Base-by-base conservation (phyloP, 805 yeast genomes). In the Metschnikowia vanudenii region DNA sequence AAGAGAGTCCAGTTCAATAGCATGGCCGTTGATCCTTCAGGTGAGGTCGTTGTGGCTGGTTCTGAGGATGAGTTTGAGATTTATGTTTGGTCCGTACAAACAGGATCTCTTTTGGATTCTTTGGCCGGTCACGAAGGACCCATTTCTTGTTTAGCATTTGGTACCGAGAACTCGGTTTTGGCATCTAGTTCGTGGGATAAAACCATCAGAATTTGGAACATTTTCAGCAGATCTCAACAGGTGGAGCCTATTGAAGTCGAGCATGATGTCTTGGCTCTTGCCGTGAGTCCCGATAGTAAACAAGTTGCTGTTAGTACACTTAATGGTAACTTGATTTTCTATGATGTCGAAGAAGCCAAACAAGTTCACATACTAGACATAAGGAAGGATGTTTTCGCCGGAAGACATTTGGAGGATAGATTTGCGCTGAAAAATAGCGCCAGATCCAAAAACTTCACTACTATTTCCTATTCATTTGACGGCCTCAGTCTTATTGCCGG, bases 171-270 rank as follows among this genome's bases (percentile, higher is more conserved):
- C 50, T 73, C 82, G 3, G 74, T 82, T 12, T 74, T 94, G 47
- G 97, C 96, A 3, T 83, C 94, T 47, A 95, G 96, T 1, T 85
- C 96, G 18, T 94, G 99, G 99, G 99, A 94, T 68, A 87, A 86
- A 56, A 91, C 98, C 4, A 84, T 91, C 14, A 76, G 99, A 55
- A 75, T 94, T 10, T 94, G 99, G 99, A 85, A 83, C 60, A 81
- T 94, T 39, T 94, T 92, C 65, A 85, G 91, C 12, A 80, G 99
- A 59, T 74, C 88, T 0, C 92, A 86, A 57, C 82, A 80, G 40
- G 94, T 88, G 41, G 99, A 94, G 68, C 98, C 98, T 8, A 81
- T 94, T 55, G 89, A 86, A 57, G 80, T 89, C 13, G 81, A 77
- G 46, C 80, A 91, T 31, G 99, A 94, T 63, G 96, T 89, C 10